A percentile compares a stretch with the other conserved stretches of the same genome.
Conservation (phyloP, 805 yeast species). For the Maudiozyma pseudohumilis region DNA sequence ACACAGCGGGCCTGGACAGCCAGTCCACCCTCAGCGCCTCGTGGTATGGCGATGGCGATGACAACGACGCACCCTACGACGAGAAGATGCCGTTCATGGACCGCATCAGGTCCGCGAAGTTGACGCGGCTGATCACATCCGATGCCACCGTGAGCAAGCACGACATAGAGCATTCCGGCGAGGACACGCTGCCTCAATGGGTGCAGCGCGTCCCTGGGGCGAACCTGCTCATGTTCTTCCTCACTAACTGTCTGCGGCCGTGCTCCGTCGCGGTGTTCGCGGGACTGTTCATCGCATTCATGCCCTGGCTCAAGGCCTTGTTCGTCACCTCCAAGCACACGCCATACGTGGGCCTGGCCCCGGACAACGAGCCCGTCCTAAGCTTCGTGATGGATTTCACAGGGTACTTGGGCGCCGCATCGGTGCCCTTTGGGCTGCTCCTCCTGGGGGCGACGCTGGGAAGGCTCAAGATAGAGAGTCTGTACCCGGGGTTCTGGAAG, state of each 20-base stretch:
- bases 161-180: slow-evolving; percentile 24
- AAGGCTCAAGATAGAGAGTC: slow-evolving; percentile 49
- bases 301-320: slow-evolving; percentile 78
- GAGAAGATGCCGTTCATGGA: slow-evolving; percentile 6
- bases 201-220: slow-evolving; percentile 20
- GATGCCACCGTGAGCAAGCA: slow-evolving; percentile 25
- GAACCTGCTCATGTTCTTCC: slow-evolving; percentile 24
- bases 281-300: slow-evolving; percentile 61
- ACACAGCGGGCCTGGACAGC: neutral
- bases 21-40: too few species aligned
- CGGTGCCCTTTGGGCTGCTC: slow-evolving; percentile 81
- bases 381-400: slow-evolving; percentile 79
- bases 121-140: slow-evolving; percentile 26
- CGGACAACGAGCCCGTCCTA: slow-evolving; percentile 77
- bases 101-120: slow-evolving; percentile 14
- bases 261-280: slow-evolving; percentile 59
- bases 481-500: slow-evolving; percentile 60
- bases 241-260: slow-evolving; percentile 58
- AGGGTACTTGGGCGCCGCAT: slow-evolving; percentile 72
- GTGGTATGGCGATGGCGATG: too few species aligned
- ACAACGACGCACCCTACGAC: neutral
- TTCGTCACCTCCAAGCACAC: slow-evolving; percentile 43
- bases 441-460: slow-evolving; percentile 86
- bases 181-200: slow-evolving; percentile 16
- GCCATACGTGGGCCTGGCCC: slow-evolving; percentile 55